Base-by-base conservation (phyloP, 1,139 yeast genomes). In the Kodamaea sp. region DNA sequence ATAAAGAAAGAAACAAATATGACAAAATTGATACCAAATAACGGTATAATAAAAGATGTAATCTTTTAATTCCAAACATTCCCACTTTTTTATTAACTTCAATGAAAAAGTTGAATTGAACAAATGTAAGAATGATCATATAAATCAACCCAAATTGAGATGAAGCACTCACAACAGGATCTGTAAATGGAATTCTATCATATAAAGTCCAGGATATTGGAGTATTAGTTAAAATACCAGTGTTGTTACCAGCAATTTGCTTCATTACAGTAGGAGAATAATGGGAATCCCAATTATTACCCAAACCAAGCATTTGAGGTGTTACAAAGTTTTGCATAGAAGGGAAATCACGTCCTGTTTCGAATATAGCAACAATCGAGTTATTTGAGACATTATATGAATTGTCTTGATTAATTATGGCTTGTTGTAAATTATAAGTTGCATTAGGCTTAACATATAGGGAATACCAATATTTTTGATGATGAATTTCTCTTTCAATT, bases 61-160 rank as follows among this genome's bases (percentile, higher is more conserved):
- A 37, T 8, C 45, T 46, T 35, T 65, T 66, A 8, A 70, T 43
- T 2, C 62, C 60, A 29, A 58, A 45, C 36, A 47, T 45, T 3
- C 48, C 48, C 7, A 47, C 44, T 12, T 24, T 35, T 29, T 35
- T 33, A 31, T 52, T 49, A 15, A 50, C 34, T 2, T 41, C 49
- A 2, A 36, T 32, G 32, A 50, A 47, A 38, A 48, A 49, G 33
- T 41, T 39, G 32, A 53, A 47, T 20, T 51, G 53, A 59, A 70
- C 63, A 44, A 70, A 65, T 9, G 95, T 79, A 40, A 85, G 62
- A 58, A 87, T 80, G 48, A 87, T 75, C 56, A 83, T 68, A 59
- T 79, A 86, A 58, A 87, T 84, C 42, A 84, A 68, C 36, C 95
- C 95, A 47, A 85, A 81, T 57, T 83, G 87, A 5, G 79, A 59